Evolutionary conservation across 2,329 filamentous ascomycete genomes (phyloP).

Genomic region (Cladosporium sp.): DNA sequence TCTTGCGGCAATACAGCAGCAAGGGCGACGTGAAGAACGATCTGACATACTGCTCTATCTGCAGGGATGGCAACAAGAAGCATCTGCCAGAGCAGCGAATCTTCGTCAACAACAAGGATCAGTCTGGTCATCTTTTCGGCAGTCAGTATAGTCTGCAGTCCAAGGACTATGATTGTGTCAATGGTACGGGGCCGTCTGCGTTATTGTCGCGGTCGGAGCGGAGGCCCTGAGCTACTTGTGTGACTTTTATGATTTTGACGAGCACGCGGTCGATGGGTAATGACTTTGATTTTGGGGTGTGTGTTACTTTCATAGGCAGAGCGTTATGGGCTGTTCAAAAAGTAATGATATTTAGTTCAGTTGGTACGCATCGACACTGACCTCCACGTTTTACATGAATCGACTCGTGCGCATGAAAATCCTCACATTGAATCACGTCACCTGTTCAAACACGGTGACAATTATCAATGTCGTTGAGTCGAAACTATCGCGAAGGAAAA

Average conservation of each 20-base stretch:
- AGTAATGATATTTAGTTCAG: neutral
- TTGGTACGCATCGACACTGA: neutral
- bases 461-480: neutral
- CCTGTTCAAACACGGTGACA: neutral
- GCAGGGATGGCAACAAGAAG: neutral
- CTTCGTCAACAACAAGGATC: conserved; percentile 9
- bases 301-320: neutral
- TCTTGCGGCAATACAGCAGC: conserved; percentile 7
- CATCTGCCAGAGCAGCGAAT: neutral
- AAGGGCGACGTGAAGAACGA: neutral
- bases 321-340: neutral
- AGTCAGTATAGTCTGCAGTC: conserved; percentile 15
- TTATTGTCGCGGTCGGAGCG: conserved; percentile 2
- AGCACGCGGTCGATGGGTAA: neutral
- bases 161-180: conserved; percentile 10
- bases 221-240: neutral
- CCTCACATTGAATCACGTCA: neutral
- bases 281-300: neutral
- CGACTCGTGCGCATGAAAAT: neutral
- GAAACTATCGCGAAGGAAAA: neutral
- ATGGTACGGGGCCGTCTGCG: neutral
- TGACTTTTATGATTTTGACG: neutral
- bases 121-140: conserved; percentile 13
- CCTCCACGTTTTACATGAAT: neutral
- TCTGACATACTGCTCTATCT: conserved; percentile 1